These are phyloP conservation scores for Podila epigama DNA, from an alignment of 192 early-diverging fungal genomes.

Conservation along the genomic window DNA sequence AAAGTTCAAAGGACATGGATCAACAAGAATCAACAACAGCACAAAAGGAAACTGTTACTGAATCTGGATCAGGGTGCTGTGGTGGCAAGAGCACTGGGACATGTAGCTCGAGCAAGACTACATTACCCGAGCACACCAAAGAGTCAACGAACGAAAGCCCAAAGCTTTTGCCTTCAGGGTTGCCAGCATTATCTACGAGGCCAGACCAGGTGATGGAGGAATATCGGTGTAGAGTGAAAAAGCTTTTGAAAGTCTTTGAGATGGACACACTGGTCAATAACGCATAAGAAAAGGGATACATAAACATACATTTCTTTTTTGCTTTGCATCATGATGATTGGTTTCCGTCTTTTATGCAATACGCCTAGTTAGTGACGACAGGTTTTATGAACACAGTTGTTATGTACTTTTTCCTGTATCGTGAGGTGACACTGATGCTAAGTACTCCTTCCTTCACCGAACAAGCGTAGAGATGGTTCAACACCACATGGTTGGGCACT, in stretches of 20 bases:
- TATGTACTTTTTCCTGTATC: conserved; percentile 89
- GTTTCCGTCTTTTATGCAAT: not conserved
- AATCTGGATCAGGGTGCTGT: conserved; percentile 1
- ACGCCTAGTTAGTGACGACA: conserved; percentile 15
- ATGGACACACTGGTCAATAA: conserved; percentile 9
- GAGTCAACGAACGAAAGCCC: not conserved
- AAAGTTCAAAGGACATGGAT: no score
- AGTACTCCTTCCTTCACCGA: conserved; percentile 96
- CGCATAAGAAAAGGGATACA: not conserved
- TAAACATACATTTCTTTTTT: not conserved
- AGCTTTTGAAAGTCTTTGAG: conserved; percentile 17
- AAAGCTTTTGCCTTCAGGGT: not conserved
- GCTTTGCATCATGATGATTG: not conserved
- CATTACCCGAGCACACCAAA: not conserved
- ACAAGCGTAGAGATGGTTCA: conserved; percentile 97
- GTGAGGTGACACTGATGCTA: conserved; percentile 88
- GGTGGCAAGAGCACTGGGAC: not conserved
- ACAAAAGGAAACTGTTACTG: not conserved
- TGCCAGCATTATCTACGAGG: not conserved
- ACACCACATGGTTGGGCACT: conserved; percentile 89
- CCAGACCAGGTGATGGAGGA: conserved; percentile 29
- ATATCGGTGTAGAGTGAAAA: conserved; percentile 10
- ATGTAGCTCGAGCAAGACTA: not conserved
- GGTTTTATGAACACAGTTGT: conserved; percentile 49
- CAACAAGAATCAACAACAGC: conserved; percentile 1